These are phyloP conservation scores for Sporothrix variecibatus DNA, from an alignment of 2,329 filamentous ascomycete genomes.

Conservation along the genomic window DNA sequence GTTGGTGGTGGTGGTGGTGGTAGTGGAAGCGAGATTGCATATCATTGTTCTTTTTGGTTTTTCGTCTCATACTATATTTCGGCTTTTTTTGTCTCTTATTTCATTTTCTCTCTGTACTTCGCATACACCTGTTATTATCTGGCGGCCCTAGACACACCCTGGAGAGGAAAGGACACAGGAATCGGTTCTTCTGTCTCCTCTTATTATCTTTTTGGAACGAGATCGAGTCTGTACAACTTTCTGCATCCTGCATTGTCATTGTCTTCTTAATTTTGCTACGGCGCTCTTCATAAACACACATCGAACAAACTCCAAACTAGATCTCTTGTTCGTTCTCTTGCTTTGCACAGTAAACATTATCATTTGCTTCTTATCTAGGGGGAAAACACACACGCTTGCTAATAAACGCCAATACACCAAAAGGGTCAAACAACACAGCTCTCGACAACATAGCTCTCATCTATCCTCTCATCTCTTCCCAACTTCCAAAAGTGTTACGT, in stretches of 20 bases:
- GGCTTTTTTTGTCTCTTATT: background rate
- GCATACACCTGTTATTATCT: background rate
- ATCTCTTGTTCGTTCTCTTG: background rate
- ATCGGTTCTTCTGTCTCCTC: background rate
- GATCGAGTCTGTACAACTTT: background rate
- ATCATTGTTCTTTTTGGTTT: background rate
- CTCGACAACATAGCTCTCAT: background rate
- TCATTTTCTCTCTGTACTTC: background rate
- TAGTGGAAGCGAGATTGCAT: background rate
- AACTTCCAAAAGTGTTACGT: background rate
- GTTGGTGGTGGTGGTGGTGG: background rate
- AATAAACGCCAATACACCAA: background rate
- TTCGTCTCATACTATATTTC: background rate
- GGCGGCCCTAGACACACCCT: constrained; percentile 9
- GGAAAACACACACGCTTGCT: background rate
- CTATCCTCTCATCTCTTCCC: background rate
- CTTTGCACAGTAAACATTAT: background rate
- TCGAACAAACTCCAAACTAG: background rate
- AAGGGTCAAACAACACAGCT: background rate
- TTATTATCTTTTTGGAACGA: background rate
- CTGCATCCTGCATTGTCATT: background rate
- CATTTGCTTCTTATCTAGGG: background rate
- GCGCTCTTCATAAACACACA: background rate
- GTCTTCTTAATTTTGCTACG: background rate
- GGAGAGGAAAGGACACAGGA: constrained; percentile 1